These are phyloP conservation scores for Curvularia spicifera DNA, from an alignment of 2,329 filamentous ascomycete species.

Conservation along the genomic window DNA sequence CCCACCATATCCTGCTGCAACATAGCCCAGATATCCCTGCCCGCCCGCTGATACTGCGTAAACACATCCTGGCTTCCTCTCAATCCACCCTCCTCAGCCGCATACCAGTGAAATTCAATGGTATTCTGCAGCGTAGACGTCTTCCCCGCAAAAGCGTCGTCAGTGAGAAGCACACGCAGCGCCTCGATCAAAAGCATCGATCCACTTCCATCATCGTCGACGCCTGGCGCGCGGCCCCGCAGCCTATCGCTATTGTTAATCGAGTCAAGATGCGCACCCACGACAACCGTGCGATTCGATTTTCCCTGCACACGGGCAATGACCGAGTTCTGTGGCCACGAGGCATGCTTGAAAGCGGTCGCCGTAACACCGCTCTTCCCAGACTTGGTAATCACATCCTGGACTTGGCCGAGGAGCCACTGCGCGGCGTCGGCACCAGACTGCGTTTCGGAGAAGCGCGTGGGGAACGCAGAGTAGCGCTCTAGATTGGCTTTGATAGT, in stretches of 20 bases:
- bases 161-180: constrained; percentile 76
- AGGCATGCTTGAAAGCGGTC: background rate
- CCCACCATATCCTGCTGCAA: constrained; percentile 94
- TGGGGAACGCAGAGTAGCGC: constrained; percentile 29
- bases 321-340: constrained; percentile 70
- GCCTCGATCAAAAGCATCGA: constrained; percentile 93
- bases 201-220: constrained; percentile 86
- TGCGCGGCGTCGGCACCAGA: constrained; percentile 78
- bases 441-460: constrained; percentile 32
- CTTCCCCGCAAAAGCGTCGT: constrained; percentile 52
- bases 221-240: constrained; percentile 73
- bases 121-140: constrained; percentile 71
- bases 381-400: constrained; percentile 72
- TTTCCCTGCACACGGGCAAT: constrained; percentile 88
- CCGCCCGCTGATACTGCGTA: constrained; percentile 73
- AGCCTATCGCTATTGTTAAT: background rate
- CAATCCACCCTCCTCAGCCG: constrained; percentile 84
- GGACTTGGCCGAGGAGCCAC: constrained; percentile 80
- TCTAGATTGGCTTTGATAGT: background rate
- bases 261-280: constrained; percentile 77
- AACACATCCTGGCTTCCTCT: constrained; percentile 90
- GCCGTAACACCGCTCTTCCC: background rate
- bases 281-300: constrained; percentile 79
- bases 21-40: constrained; percentile 87
- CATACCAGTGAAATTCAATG: constrained; percentile 96